Evolutionary conservation across 208 protist species (phyloP).

Genomic region (Trichomonas gallinae): DNA sequence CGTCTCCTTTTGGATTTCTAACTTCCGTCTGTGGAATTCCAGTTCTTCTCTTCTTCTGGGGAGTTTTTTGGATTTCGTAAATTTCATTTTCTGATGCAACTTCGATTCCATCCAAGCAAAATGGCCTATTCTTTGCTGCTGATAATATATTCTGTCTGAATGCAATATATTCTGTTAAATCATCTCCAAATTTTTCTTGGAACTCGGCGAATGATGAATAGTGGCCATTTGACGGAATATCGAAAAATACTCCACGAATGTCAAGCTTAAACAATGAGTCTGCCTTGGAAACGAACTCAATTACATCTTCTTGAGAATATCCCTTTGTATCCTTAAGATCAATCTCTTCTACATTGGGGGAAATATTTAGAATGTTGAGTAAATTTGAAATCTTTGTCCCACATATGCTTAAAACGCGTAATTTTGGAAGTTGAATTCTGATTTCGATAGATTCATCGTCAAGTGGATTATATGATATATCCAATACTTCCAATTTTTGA

Average conservation of each 20-base stretch:
- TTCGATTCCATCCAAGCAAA: neutral
- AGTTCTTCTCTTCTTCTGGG: neutral
- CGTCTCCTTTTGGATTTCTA: neutral
- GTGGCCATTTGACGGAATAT: neutral
- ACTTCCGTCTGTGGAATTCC: neutral
- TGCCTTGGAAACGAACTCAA: neutral
- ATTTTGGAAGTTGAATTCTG: neutral
- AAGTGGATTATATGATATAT: neutral
- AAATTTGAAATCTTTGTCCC: neutral
- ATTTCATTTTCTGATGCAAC: neutral
- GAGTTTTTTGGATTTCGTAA: neutral
- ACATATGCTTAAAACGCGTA: neutral
- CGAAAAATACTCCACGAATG: neutral
- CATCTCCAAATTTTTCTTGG: neutral
- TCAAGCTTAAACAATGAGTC: neutral
- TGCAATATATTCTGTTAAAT: neutral
- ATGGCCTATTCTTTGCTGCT: neutral
- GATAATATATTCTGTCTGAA: neutral
- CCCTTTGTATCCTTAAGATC: neutral
- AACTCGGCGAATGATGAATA: neutral
- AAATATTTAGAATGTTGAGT: neutral
- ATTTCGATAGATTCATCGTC: neutral
- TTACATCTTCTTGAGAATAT: neutral
- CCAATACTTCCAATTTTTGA: neutral
- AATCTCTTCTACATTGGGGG: neutral